Percentiles rank a stretch among this genome's conserved stretches.
Conservation (phyloP, 352 stramenopile species). For the Globisporangium cystogenes region DNA sequence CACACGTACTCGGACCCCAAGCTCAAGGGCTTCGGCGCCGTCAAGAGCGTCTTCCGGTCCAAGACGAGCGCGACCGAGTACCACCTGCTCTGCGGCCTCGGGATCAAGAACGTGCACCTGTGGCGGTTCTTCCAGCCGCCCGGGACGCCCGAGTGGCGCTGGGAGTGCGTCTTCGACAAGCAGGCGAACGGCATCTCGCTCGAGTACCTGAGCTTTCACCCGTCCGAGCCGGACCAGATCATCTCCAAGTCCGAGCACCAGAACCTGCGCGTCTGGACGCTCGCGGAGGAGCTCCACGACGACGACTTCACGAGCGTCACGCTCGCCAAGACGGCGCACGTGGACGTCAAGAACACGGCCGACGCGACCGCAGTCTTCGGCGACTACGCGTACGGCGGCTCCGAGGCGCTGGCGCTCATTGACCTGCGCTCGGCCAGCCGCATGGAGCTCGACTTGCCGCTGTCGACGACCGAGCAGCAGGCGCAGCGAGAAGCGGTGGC, state of each 20-base stretch:
- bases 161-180: constrained; percentile 86
- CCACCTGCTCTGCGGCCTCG: constrained; percentile 71
- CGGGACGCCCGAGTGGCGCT: constrained; percentile 38
- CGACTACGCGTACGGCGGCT: constrained; percentile 68
- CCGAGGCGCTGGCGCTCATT: constrained; percentile 59
- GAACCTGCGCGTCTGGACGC: constrained; percentile 77
- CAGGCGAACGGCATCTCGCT: constrained; percentile 83
- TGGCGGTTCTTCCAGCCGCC: constrained; percentile 73
- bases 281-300: constrained; percentile 49
- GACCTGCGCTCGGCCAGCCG: constrained; percentile 47
- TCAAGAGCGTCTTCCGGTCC: constrained; percentile 50
- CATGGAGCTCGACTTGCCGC: constrained; percentile 67
- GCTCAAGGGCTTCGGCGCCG: constrained; percentile 78
- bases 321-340: constrained; percentile 65
- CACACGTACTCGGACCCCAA: constrained; percentile 82
- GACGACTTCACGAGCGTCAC: constrained; percentile 19
- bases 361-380: constrained; percentile 65
- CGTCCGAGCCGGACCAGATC: constrained; percentile 40
- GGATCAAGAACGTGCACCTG: constrained; percentile 86
- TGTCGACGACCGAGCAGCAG: constrained; percentile 57
- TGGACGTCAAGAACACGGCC: constrained; percentile 65
- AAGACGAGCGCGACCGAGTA: constrained; percentile 54
- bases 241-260: constrained; percentile 86
- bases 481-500: constrained; percentile 25
- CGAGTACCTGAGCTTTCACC: constrained; percentile 74